Evolutionary conservation across 1,284 basidiomycete genomes (phyloP), one percentile per base, ranked within the genome.

Genomic region (Puccinia novopanici): DNA sequence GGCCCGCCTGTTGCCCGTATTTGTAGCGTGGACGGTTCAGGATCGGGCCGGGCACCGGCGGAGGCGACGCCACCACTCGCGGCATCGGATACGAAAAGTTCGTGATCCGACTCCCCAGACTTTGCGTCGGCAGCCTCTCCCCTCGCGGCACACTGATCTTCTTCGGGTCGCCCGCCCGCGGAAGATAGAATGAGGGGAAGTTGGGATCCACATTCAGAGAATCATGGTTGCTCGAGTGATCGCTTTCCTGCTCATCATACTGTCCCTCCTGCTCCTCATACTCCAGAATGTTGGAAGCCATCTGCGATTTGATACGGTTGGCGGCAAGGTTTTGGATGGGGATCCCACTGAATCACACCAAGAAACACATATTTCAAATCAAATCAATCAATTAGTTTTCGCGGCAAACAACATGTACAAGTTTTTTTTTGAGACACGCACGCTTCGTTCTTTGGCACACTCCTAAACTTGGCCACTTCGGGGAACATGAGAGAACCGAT

Each of bases 151-250:
- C 37, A 52, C 37, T 75, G 27, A 65, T 75, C n/a, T 75, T 63
- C 17, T 61, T 52, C n/a, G 73, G 57, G 42, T 75, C 73, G 8
- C 73, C 73, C 13, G 59, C 55, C 24, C 57, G 55, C 24, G 73
- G 73, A 45, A 75, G 73, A 34, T 75, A 75, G 42, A 75, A 75
- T 34, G 73, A 63, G 50, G 48, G 59, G 27, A 63, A 75, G n/a
- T 73, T 54, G 4, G 50, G 52, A 55, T 73, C 71, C 13, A 73
- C 6, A 12, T 57, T 57, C 45, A 57, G 50, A 22, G 71, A 57
- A 10, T 73, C 52, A 10, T 30, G 54, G 40, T n/a, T 30, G n/a
- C 42, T 42, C 22, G 24, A 6, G 22, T n/a, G n/a, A n/a, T 61
- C 42, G 42, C 73, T 75, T 63, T 65, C 73, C 30, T 52, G 55